These are phyloP conservation scores for Neostapfia colusana DNA, from an alignment of 176 grass and related monocot species.

Conservation along the genomic window DNA sequence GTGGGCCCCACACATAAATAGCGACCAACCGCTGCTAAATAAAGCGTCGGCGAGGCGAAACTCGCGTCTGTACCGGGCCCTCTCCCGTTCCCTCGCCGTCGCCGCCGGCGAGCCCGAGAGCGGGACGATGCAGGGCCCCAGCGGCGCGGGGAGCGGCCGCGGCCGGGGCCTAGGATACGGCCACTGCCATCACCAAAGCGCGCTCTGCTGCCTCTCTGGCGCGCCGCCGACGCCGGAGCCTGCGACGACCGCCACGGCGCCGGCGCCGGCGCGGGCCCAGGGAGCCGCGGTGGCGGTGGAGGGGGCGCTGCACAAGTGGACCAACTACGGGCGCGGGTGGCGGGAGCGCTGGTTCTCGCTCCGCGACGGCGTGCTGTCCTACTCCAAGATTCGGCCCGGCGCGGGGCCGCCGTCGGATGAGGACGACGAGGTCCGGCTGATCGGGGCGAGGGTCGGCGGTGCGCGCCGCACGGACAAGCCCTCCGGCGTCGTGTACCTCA, in stretches of 20 bases:
- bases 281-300: conserved; percentile 45
- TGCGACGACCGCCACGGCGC: conserved; percentile 20
- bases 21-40: conserved; percentile 50
- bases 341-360: conserved; percentile 77
- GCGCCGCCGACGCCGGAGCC: conserved; percentile 21
- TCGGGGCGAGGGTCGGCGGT: conserved; percentile 44
- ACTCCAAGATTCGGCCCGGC: conserved; percentile 67
- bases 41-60: conserved; percentile 34
- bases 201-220: conserved; percentile 67
- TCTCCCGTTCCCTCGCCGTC: no score
- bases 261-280: conserved; percentile 12
- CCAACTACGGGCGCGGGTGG: conserved; percentile 85
- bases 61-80: neutral
- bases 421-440: conserved; percentile 49
- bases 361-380: conserved; percentile 69
- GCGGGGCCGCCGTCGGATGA: neutral
- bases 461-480: conserved; percentile 43
- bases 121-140: conserved; percentile 41
- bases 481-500: conserved; percentile 44
- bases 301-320: conserved; percentile 76
- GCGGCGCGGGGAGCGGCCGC: neutral
- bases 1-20: conserved; percentile 51
- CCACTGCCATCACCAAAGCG: conserved; percentile 44
- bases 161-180: no score
- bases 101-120: conserved; percentile 18